Evolutionary conservation across 352 stramenopile species (phyloP).

Genomic region (Plasmopara viticola): DNA sequence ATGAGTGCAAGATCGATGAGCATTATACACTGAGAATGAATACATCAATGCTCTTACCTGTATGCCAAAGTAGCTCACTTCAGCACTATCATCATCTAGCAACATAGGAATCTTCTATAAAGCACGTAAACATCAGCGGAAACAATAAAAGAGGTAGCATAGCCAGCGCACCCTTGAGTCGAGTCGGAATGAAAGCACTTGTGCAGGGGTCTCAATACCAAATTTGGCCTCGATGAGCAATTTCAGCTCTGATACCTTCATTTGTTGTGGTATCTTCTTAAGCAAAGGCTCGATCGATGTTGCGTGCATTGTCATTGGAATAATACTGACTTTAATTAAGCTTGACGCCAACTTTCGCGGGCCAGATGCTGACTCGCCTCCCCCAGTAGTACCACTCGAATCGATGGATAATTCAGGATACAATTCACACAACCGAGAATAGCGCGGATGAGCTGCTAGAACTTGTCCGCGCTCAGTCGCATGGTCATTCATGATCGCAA

Average conservation of each 20-base stretch:
- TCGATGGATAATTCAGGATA: constrained; percentile 47
- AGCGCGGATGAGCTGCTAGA: constrained; percentile 43
- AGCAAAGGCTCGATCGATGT: constrained; percentile 46
- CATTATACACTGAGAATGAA: background rate
- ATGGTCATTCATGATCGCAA: constrained; percentile 32
- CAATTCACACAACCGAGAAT: constrained; percentile 31
- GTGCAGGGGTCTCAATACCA: constrained; percentile 37
- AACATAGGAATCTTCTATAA: constrained; percentile 54
- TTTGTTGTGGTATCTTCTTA: constrained; percentile 68
- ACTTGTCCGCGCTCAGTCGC: constrained; percentile 26
- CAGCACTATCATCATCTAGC: constrained; percentile 61
- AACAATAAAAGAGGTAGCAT: no score
- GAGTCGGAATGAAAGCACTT: constrained; percentile 53
- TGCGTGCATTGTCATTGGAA: constrained; percentile 70
- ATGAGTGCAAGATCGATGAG: constrained; percentile 2
- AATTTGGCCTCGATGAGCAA: constrained; percentile 70
- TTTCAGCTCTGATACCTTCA: constrained; percentile 73
- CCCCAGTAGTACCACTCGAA: constrained; percentile 5
- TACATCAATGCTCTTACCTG: constrained; percentile 30
- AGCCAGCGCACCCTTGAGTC: constrained; percentile 41
- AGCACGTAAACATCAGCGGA: background rate
- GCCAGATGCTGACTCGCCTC: constrained; percentile 8
- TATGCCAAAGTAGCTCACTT: constrained; percentile 69
- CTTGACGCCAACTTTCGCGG: constrained; percentile 46
- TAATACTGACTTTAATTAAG: constrained; percentile 54